Evolutionary conservation across 2,329 filamentous ascomycete species (phyloP).

Genomic region (Fusarium sp.): DNA sequence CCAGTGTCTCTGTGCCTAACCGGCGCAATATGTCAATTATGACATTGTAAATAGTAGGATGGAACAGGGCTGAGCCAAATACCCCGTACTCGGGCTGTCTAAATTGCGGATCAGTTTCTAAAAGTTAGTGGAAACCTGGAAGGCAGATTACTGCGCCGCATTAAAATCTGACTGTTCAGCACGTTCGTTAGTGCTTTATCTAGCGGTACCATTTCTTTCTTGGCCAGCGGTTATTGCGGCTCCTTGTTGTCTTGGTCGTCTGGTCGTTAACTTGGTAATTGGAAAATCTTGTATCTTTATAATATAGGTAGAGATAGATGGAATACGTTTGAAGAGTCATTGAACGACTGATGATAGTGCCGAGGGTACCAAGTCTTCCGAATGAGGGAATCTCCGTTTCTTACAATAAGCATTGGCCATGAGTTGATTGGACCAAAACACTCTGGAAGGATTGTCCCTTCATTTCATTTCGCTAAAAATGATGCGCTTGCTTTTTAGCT

Average conservation of each 20-base stretch:
- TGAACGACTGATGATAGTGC: not conserved
- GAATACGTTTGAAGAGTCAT: not conserved
- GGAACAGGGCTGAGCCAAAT: not conserved
- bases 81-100: not conserved
- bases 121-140: not conserved
- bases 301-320: not conserved
- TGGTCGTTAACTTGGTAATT: not conserved
- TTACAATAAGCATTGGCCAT: not conserved
- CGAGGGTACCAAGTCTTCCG: not conserved
- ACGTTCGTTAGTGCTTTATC: no score
- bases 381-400: not conserved
- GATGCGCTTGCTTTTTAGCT: not conserved
- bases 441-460: slow-evolving; percentile 14
- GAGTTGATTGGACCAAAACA: not conserved
- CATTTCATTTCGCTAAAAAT: slow-evolving; percentile 14
- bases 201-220: not conserved
- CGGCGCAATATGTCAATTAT: no score
- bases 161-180: not conserved
- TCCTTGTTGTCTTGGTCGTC: not conserved
- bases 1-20: no score
- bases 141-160: not conserved
- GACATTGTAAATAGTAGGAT: no score
- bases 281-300: not conserved
- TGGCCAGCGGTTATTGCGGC: not conserved
- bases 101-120: not conserved